Conservation (phyloP, 2,329 filamentous ascomycete species). For the Monosporascus ibericus region DNA sequence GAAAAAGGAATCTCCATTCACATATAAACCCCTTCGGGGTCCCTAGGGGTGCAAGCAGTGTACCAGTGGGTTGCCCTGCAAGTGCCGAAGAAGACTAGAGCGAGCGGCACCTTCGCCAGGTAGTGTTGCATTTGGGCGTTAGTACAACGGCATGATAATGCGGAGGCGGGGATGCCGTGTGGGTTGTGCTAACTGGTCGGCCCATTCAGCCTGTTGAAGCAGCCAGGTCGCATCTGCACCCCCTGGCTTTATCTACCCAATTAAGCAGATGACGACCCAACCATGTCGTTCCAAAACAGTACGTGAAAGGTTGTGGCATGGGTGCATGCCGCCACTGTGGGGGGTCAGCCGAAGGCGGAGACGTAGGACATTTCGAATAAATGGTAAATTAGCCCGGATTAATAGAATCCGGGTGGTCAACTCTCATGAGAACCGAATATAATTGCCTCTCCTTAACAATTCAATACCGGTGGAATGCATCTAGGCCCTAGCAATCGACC, state of each 20-base stretch:
- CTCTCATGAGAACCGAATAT: no score
- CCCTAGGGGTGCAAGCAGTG: background rate
- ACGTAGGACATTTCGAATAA: no score
- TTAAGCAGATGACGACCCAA: background rate
- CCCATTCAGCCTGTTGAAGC: background rate
- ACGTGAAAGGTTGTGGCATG: background rate
- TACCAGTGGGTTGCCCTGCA: conserved; percentile 11
- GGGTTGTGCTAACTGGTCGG: background rate
- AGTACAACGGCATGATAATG: background rate
- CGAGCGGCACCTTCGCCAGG: no score
- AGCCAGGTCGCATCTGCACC: background rate
- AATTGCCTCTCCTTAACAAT: no score
- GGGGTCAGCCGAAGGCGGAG: no score
- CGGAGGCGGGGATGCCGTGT: background rate
- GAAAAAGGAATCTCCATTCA: background rate
- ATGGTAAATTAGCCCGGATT: background rate
- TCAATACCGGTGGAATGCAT: no score
- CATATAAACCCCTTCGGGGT: background rate
- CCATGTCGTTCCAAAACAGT: background rate
- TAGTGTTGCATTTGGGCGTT: background rate
- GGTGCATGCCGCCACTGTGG: no score
- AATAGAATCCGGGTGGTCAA: background rate
- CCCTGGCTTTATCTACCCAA: background rate
- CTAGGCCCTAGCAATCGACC: no score
- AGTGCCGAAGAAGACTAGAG: conserved; percentile 11